These are phyloP conservation scores for Corylus avellana DNA, from an alignment of 306 rosid genomes.

Conservation along the genomic window DNA sequence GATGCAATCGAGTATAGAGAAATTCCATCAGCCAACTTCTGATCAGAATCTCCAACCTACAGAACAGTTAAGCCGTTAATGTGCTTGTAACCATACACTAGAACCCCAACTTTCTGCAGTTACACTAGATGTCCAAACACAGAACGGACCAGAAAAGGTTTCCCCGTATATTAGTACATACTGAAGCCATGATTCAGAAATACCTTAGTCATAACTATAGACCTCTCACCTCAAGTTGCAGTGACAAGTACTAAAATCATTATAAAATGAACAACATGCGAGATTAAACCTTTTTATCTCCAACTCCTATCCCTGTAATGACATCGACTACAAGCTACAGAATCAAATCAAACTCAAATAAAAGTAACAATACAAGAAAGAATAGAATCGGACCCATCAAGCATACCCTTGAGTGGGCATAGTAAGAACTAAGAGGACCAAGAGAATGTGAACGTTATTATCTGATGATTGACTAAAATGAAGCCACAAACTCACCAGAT, in stretches of 20 bases:
- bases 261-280: neutral
- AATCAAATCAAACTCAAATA: neutral
- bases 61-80: slow-evolving; percentile 29
- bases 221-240: neutral
- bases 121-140: neutral
- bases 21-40: slow-evolving; percentile 97
- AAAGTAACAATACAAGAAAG: neutral
- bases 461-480: slow-evolving; percentile 5
- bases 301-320: neutral
- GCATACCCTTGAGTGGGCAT: neutral
- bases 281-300: neutral
- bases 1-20: slow-evolving; percentile 60
- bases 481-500: slow-evolving; percentile 72
- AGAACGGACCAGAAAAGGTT: neutral
- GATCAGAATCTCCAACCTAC: slow-evolving; percentile 98
- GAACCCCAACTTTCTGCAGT: neutral
- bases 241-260: neutral
- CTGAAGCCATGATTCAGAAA: neutral
- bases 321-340: neutral
- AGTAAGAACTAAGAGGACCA: neutral
- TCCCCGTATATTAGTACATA: neutral
- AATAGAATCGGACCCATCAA: neutral
- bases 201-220: neutral
- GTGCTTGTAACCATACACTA: slow-evolving; percentile 20
- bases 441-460: neutral